These are phyloP conservation scores for Thelonectria rubi DNA, from an alignment of 2,329 filamentous ascomycete species.

Conservation along the genomic window DNA sequence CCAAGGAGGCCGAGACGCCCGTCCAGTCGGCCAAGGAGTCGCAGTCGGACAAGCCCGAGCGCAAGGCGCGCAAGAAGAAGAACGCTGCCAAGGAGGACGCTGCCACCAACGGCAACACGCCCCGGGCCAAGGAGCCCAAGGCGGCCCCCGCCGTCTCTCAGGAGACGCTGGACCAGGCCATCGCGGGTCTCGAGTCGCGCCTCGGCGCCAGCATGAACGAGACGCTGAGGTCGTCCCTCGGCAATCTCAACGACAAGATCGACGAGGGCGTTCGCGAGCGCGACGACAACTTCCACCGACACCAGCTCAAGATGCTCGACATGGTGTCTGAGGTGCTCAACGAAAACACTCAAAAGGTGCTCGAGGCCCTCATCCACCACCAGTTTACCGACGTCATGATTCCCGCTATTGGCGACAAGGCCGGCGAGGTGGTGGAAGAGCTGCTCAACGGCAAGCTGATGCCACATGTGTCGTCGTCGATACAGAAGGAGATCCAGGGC, in stretches of 20 bases:
- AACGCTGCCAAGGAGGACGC: slow-evolving; percentile 56
- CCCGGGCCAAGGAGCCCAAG: slow-evolving; percentile 50
- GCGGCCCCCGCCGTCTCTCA: slow-evolving; percentile 47
- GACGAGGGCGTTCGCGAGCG: slow-evolving; percentile 69
- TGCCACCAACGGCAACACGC: slow-evolving; percentile 52
- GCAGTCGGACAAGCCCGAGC: slow-evolving; percentile 67
- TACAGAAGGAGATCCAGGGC: slow-evolving; percentile 79
- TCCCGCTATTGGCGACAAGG: slow-evolving; percentile 75
- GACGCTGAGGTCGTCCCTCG: slow-evolving; percentile 65
- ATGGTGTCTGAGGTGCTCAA: slow-evolving; percentile 69
- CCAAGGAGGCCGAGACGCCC: slow-evolving; percentile 59
- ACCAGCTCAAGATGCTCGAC: slow-evolving; percentile 64
- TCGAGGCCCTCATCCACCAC: slow-evolving; percentile 78
- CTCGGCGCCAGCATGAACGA: slow-evolving; percentile 60
- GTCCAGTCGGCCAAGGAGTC: slow-evolving; percentile 51
- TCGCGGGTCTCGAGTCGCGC: slow-evolving; percentile 62
- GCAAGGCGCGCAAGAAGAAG: slow-evolving; percentile 75
- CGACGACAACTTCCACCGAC: slow-evolving; percentile 61
- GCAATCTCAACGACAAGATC: slow-evolving; percentile 69
- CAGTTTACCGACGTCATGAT: slow-evolving; percentile 80
- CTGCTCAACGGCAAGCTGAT: slow-evolving; percentile 75
- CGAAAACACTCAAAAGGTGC: slow-evolving; percentile 73
- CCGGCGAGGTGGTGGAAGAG: slow-evolving; percentile 74
- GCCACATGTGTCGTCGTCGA: slow-evolving; percentile 68
- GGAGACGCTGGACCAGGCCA: slow-evolving; percentile 63